Base-by-base conservation (phyloP, 164 flowering plant species). In the Warburgia ugandensis region DNA sequence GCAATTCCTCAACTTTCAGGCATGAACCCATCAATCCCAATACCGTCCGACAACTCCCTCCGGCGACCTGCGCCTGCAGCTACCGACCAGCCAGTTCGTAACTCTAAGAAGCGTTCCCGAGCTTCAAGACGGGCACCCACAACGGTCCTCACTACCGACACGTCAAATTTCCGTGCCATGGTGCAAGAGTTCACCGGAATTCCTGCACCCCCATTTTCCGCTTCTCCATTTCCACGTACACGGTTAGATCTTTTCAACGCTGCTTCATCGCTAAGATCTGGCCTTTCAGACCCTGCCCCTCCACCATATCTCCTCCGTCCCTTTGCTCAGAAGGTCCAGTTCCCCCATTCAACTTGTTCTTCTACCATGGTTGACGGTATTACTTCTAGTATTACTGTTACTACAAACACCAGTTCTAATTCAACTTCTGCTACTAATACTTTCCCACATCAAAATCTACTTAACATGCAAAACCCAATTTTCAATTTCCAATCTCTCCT, bases 131-230 rank as follows among this genome's bases (percentile, higher is more conserved):
- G 86, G 3, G 86, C 94, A 3, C 94, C 94, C 42, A 84, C 92
- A 20, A 84, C 92, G 1, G 83, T 84, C 42, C 80, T 84, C 37
- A 76, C 85, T 48, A 84, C 92, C 29, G 92, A 84, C 70, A 81
- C 87, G 0, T 54, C 85, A 3, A 84, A 84, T 55, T 84, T 84
- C 52, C 57, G 92, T 30, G 78, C 81, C 40, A 84, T 84, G 92
- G 92, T 84, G 50, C 92, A 84, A 31, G 87, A 84, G 42, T 84
- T 77, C 66, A 84, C 92, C 0, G 92, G 92, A 0, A 77, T 84
- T 27, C 85, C 92, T 0, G 65, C 81, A 0, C 80, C 84, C 3
- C 88, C 94, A 0, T 79, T 81, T 45, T 61, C 86, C 0, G 69
- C 70, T 20, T 59, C 79, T 3, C 43, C 73, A 1, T 69, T 55